phyloP scores from a whole-genome alignment of 306 rosid genomes.

The Acacia melanoxylon region DNA sequence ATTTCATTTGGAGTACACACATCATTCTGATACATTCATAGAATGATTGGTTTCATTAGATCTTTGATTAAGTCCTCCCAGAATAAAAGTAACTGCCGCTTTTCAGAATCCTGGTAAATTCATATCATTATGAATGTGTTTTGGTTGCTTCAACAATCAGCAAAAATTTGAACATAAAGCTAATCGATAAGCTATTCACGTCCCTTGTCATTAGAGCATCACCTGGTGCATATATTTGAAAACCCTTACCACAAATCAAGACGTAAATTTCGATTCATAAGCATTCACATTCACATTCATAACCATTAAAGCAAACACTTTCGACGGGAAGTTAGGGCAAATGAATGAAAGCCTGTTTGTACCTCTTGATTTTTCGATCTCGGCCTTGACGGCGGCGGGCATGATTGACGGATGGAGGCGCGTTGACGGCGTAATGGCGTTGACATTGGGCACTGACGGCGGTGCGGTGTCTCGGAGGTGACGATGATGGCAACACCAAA shows the following conservation, averaged over 20 bases:
- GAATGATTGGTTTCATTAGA: slow-evolving; percentile 4
- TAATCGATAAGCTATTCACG: neutral
- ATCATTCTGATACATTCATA: neutral
- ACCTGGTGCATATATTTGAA: neutral
- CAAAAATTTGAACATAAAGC: neutral
- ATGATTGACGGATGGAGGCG: too few relatives aligned
- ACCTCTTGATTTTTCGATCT: too few relatives aligned
- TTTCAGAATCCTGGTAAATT: neutral
- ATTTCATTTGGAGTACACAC: slow-evolving; percentile 7
- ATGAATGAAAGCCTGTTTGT: too few relatives aligned
- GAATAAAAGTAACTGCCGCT: neutral
- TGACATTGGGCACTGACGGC: too few relatives aligned
- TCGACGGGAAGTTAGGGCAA: too few relatives aligned
- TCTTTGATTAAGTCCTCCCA: neutral
- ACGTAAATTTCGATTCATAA: neutral
- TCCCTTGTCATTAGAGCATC: neutral
- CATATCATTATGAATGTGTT: neutral
- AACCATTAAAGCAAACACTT: too few relatives aligned
- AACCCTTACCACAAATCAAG: neutral
- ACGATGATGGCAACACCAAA: too few relatives aligned
- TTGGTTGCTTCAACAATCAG: neutral
- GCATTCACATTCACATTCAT: too few relatives aligned
- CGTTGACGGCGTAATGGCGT: too few relatives aligned
- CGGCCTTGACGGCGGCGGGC: too few relatives aligned
- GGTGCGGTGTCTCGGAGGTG: too few relatives aligned